phyloP scores from a whole-genome alignment of 2,329 filamentous ascomycete genomes.

The Sporothrix mexicana region DNA sequence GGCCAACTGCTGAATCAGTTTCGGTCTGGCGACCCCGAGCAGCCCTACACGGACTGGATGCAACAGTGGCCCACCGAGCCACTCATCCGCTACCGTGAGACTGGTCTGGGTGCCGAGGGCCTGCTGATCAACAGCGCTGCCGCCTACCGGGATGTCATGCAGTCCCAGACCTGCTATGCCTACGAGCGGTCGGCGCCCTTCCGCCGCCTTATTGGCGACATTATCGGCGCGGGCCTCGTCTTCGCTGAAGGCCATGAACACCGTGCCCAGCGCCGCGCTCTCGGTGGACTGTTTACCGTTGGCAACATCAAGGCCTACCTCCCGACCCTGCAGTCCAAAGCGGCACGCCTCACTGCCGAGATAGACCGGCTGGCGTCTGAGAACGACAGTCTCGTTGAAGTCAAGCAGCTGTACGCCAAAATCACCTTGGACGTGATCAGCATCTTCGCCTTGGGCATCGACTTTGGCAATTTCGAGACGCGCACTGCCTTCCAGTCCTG shows the following conservation, averaged over 20 bases:
- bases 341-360: slow-evolving; percentile 39
- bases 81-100: slow-evolving; percentile 49
- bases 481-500: slow-evolving; percentile 43
- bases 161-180: slow-evolving; percentile 47
- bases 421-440: slow-evolving; percentile 47
- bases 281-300: slow-evolving; percentile 46
- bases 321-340: slow-evolving; percentile 47
- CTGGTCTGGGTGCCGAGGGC: slow-evolving; percentile 45
- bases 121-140: slow-evolving; percentile 48
- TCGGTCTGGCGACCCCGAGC: slow-evolving; percentile 28
- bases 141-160: slow-evolving; percentile 48
- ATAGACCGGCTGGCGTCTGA: slow-evolving; percentile 22
- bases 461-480: slow-evolving; percentile 42
- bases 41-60: slow-evolving; percentile 34
- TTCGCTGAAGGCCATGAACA: slow-evolving; percentile 48
- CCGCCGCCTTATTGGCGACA: slow-evolving; percentile 45
- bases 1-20: slow-evolving; percentile 35
- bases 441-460: slow-evolving; percentile 45
- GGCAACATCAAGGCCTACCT: slow-evolving; percentile 48
- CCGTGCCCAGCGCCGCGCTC: slow-evolving; percentile 44
- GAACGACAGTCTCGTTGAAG: slow-evolving; percentile 41
- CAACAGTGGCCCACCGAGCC: slow-evolving; percentile 38
- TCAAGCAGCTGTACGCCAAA: slow-evolving; percentile 43
- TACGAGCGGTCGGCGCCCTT: slow-evolving; percentile 49
- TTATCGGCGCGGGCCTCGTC: slow-evolving; percentile 47